phyloP scores from a whole-genome alignment of 805 yeast genomes.

The Zygosaccharomyces kombuchaensis region DNA sequence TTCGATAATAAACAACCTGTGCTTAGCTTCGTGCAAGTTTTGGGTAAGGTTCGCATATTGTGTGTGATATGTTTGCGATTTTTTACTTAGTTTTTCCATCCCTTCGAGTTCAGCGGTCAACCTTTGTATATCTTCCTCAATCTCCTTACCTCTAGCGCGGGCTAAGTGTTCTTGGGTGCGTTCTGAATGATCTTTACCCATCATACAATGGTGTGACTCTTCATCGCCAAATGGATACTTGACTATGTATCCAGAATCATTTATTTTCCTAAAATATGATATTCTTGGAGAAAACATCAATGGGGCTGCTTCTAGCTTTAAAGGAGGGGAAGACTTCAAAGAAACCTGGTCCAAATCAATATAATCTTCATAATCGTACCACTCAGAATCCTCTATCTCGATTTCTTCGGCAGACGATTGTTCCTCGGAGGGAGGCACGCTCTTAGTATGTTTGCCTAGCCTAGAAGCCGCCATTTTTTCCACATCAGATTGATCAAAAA shows the following conservation, averaged over 20 bases:
- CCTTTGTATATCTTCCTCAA: slow-evolving; percentile 38
- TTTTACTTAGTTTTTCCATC: not conserved
- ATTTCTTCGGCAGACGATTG: not conserved
- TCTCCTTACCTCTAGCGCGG: slow-evolving; percentile 35
- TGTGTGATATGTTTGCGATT: not conserved
- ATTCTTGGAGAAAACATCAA: slow-evolving; percentile 53
- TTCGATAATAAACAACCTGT: slow-evolving; percentile 32
- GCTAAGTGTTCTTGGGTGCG: slow-evolving; percentile 48
- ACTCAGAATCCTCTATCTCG: slow-evolving; percentile 31
- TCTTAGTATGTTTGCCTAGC: slow-evolving; percentile 26
- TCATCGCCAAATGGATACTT: slow-evolving; percentile 58
- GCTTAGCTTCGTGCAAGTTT: slow-evolving; percentile 33
- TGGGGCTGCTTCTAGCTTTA: slow-evolving; percentile 42
- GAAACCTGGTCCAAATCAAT: slow-evolving; percentile 58
- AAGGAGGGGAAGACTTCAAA: slow-evolving; percentile 38
- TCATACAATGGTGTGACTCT: slow-evolving; percentile 48
- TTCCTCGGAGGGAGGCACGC: slow-evolving; percentile 8
- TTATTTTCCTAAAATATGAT: slow-evolving; percentile 54
- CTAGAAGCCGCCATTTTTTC: slow-evolving; percentile 38
- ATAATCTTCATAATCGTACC: slow-evolving; percentile 78
- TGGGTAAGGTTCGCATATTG: slow-evolving; percentile 23
- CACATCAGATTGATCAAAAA: slow-evolving; percentile 53
- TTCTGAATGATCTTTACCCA: slow-evolving; percentile 52
- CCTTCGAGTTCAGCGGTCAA: slow-evolving; percentile 12
- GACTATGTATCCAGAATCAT: slow-evolving; percentile 41